Conservation (phyloP, 208 protist genomes). For the Leishmania aethiopica region DNA sequence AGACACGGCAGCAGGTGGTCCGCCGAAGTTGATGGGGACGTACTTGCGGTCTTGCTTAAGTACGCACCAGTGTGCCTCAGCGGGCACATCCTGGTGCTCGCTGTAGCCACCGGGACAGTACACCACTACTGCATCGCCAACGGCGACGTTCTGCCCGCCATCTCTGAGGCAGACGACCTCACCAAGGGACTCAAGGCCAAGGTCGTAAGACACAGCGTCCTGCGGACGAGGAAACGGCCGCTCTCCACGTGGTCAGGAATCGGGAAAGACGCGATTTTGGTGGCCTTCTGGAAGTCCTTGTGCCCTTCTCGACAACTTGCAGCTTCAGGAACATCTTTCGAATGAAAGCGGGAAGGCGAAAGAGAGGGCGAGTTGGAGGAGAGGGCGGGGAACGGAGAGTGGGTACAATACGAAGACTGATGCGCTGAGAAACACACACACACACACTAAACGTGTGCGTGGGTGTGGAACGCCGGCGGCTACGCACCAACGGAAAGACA, state of each 20-base stretch:
- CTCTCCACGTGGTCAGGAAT: slow-evolving; percentile 26
- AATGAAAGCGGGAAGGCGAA: neutral
- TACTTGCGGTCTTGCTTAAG: slow-evolving; percentile 25
- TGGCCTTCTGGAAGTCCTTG: slow-evolving; percentile 34
- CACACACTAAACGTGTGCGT: neutral
- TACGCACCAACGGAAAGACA: neutral
- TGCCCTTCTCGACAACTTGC: slow-evolving; percentile 35
- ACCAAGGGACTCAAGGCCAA: slow-evolving; percentile 39
- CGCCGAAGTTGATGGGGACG: slow-evolving; percentile 41
- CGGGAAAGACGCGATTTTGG: slow-evolving; percentile 15
- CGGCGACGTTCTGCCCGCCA: slow-evolving; percentile 23
- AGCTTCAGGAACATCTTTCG: slow-evolving; percentile 26
- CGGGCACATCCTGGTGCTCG: slow-evolving; percentile 38
- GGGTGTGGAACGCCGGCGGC: neutral
- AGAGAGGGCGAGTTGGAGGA: neutral
- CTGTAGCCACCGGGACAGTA: slow-evolving; percentile 39
- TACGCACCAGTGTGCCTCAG: slow-evolving; percentile 24
- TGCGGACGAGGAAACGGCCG: slow-evolving; percentile 23
- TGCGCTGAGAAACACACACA: neutral
- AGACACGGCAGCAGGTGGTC: slow-evolving; percentile 36
- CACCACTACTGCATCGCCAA: slow-evolving; percentile 30
- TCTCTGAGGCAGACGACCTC: slow-evolving; percentile 28
- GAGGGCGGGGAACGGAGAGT: neutral
- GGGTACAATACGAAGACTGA: neutral
- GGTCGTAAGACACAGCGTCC: slow-evolving; percentile 28